A percentile compares a stretch with the other conserved stretches of the same genome.
Evolutionary conservation across 768 basidiomycete genomes (phyloP).

Genomic region (Boletus reticuloceps): DNA sequence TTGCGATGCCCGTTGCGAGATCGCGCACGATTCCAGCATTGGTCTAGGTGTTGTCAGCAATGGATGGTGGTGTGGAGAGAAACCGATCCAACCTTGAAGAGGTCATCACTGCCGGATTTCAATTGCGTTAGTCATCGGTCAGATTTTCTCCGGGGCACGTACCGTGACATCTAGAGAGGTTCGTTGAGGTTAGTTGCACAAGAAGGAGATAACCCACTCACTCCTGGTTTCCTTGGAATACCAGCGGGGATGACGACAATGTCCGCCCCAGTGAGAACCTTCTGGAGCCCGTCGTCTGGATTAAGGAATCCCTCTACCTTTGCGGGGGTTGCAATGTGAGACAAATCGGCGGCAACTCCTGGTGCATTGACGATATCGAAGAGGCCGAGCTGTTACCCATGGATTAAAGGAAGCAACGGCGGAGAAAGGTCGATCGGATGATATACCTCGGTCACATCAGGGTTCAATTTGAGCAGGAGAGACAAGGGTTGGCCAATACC

Average conservation of each 20-base stretch:
- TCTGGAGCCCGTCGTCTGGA: constrained; percentile 80
- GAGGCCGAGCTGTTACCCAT: constrained; percentile 61
- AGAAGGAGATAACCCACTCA: constrained; percentile 38
- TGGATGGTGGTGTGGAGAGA: neutral
- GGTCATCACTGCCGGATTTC: constrained; percentile 66
- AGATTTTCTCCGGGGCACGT: constrained; percentile 9
- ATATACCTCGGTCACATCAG: constrained; percentile 70
- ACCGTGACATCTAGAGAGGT: constrained; percentile 50
- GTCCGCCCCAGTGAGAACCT: constrained; percentile 80
- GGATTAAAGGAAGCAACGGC: constrained; percentile 2
- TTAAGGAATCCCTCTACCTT: constrained; percentile 81
- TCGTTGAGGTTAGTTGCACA: neutral
- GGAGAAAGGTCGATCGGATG: neutral
- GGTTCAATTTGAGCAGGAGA: constrained; percentile 85
- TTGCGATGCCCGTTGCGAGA: constrained; percentile 88
- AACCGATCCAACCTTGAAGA: constrained; percentile 73
- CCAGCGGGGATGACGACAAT: constrained; percentile 96
- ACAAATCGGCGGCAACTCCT: constrained; percentile 93
- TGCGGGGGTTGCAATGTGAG: constrained; percentile 88
- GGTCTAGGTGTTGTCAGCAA: constrained; percentile 52
- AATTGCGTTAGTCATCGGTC: constrained; percentile 9
- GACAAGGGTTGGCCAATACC: constrained; percentile 97
- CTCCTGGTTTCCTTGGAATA: constrained; percentile 92
- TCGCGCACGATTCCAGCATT: constrained; percentile 97
- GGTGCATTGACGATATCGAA: constrained; percentile 99